Conservation (phyloP, 2,329 filamentous ascomycete genomes). For the Ambrosiella beaveri region DNA sequence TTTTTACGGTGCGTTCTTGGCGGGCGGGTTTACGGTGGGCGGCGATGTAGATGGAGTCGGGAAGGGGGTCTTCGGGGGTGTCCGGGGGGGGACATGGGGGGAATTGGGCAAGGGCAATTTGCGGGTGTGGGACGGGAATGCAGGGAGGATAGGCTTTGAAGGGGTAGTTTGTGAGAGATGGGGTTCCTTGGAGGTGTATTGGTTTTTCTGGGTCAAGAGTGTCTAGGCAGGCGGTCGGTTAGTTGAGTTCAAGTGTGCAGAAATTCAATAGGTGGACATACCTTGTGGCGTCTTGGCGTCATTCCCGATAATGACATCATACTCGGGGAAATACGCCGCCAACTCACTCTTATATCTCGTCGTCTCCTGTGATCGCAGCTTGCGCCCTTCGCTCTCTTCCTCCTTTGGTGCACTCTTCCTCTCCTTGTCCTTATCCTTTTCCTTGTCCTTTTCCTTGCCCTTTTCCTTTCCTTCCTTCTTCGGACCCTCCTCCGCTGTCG, state of each 20-base stretch:
- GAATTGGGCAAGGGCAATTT: conserved; percentile 40
- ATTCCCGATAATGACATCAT: conserved; percentile 84
- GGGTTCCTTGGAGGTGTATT: not conserved
- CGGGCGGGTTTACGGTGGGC: conserved; percentile 42
- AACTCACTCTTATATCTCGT: conserved; percentile 82
- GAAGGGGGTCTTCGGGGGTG: conserved; percentile 34
- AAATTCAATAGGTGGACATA: conserved; percentile 26
- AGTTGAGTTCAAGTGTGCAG: not conserved
- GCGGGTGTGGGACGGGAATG: conserved; percentile 36
- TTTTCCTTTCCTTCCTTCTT: not conserved
- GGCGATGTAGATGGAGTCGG: conserved; percentile 35
- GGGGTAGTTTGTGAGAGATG: not conserved
- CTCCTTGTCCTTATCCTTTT: not conserved
- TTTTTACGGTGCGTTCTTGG: conserved; percentile 43
- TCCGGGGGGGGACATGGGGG: conserved; percentile 29
- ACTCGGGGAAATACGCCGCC: conserved; percentile 78
- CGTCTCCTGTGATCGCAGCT: conserved; percentile 72
- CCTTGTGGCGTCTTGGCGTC: conserved; percentile 55
- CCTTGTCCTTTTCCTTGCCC: not conserved
- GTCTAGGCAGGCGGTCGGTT: too few species aligned
- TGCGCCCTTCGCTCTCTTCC: conserved; percentile 51
- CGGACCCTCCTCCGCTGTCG: not conserved
- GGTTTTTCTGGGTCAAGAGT: too few species aligned
- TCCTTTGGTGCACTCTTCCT: conserved; percentile 21
- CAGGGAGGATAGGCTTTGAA: conserved; percentile 25